Evolutionary conservation across 2,329 filamentous ascomycete species (phyloP), one percentile per base, ranked within the genome.

Genomic region (Purpureocillium takamizusanense): DNA sequence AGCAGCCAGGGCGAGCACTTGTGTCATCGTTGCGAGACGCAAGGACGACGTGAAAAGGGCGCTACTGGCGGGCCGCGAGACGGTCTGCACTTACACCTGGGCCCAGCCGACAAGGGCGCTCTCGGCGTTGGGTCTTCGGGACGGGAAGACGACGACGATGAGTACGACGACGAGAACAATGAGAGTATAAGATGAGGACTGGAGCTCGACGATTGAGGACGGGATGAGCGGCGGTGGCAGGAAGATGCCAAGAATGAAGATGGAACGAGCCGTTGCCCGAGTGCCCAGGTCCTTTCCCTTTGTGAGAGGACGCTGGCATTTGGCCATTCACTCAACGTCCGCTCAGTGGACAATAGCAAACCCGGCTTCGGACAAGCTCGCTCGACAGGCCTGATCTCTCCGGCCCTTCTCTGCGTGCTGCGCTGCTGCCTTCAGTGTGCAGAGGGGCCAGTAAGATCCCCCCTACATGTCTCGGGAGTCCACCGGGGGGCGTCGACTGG

Each of bases 381-480:
- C 39, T 29, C 8, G 28, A 10, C 31, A 7, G 7, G 13, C 34
- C 39, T 31, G 36, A 27, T 32, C 15, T 37, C 30, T 27, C 28
- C 7, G 33, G 14, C 23, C 35, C 37, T 39, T 35, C 30, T 38
- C 41, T 39, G 42, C 38, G 40, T 40, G 37, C 27, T 34, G 40
- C 35, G 23, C 37, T 40, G 35, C 36, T 27, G 39, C 37, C 35
- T 32, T 40, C 31, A 29, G 37, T 30, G 30, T 9, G 21, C 4
- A 25, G 6, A 25, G 33, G 30, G 32, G 30, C 42, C 42, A 46
- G 40, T 44, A 37, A 40, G 42, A 44, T 44, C 38, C 39, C 17
- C 39, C 42, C 42, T 47, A 42, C 49, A 54, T 54, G 47, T 52
- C 51, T 55, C 47, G 46, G 46, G 46, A 47, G 31, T 47, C 37